These are phyloP conservation scores for Globisporangium nagaii DNA, from an alignment of 352 stramenopile genomes.

Conservation along the genomic window DNA sequence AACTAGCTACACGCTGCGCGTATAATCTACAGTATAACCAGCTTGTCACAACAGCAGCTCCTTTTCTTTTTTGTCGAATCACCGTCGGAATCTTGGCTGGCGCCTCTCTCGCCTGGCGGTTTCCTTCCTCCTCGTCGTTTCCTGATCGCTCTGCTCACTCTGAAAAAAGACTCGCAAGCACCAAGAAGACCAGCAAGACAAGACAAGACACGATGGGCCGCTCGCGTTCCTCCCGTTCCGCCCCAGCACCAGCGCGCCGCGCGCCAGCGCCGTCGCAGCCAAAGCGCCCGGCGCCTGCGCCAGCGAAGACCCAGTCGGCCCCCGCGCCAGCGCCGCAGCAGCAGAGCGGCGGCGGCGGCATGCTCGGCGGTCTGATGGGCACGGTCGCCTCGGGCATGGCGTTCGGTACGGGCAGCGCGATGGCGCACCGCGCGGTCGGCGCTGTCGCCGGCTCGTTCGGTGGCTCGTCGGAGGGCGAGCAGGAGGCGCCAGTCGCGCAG, in stretches of 20 bases:
- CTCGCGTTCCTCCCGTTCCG: conserved; percentile 56
- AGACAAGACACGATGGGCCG: conserved; percentile 44
- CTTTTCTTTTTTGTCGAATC: too few relatives aligned
- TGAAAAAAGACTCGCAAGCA: conserved; percentile 13
- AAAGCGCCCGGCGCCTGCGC: conserved; percentile 34
- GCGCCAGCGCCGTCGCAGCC: conserved; percentile 25
- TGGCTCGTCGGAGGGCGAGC: conserved; percentile 21
- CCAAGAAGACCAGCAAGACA: conserved; percentile 15
- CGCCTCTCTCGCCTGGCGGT: too few relatives aligned
- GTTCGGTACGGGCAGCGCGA: conserved; percentile 96
- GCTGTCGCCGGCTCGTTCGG: conserved; percentile 72
- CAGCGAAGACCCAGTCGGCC: conserved; percentile 41
- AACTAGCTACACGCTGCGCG: too few relatives aligned
- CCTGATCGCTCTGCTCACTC: conserved; percentile 17
- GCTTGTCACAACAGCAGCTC: too few relatives aligned
- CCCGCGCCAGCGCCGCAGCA: conserved; percentile 47
- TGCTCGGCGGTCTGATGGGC: conserved; percentile 93
- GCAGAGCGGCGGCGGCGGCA: conserved; percentile 59
- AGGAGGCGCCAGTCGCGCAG: conserved; percentile 22
- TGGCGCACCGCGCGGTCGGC: conserved; percentile 91
- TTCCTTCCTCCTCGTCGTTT: too few relatives aligned
- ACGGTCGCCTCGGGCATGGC: conserved; percentile 97
- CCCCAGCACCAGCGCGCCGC: conserved; percentile 36
- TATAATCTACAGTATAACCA: too few relatives aligned
- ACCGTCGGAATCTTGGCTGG: too few relatives aligned